Conservation (phyloP, 2,329 filamentous ascomycete species). For the Sarocladium strictum region DNA sequence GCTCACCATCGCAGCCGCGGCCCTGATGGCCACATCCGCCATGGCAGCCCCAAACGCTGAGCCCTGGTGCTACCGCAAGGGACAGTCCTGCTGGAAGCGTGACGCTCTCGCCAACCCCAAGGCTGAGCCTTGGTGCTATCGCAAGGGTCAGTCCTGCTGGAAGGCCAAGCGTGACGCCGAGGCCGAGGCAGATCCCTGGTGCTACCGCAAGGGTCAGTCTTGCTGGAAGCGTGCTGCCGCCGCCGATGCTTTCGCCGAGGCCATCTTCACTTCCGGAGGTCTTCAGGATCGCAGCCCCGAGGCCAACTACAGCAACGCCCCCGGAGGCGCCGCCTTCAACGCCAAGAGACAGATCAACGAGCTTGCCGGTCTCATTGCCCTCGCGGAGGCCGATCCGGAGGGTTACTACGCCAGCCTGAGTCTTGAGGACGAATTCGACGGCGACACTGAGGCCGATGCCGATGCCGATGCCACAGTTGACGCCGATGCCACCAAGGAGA, state of each 20-base stretch:
- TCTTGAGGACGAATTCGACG: slow-evolving; percentile 20
- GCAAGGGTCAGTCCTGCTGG: slow-evolving; percentile 19
- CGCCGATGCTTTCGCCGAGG: slow-evolving; percentile 25
- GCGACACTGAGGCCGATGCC: slow-evolving; percentile 20
- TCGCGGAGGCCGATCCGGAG: slow-evolving; percentile 21
- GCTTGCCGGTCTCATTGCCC: slow-evolving; percentile 30
- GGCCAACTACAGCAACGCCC: slow-evolving; percentile 25
- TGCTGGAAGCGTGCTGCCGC: slow-evolving; percentile 39
- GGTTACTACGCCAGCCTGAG: slow-evolving; percentile 27
- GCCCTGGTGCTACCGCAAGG: slow-evolving; percentile 17
- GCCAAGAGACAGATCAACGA: slow-evolving; percentile 32
- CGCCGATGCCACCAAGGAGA: slow-evolving; percentile 11
- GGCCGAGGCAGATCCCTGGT: slow-evolving; percentile 14
- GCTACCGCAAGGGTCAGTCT: slow-evolving; percentile 8
- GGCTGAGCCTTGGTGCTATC: slow-evolving; percentile 15
- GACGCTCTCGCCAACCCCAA: slow-evolving; percentile 19
- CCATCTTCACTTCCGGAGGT: slow-evolving; percentile 19
- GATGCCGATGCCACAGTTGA: no score
- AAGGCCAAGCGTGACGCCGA: slow-evolving; percentile 20
- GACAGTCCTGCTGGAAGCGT: slow-evolving; percentile 27
- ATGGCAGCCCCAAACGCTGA: slow-evolving; percentile 11
- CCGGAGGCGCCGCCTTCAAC: slow-evolving; percentile 29
- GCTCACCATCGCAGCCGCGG: slow-evolving; percentile 11
- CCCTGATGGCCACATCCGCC: slow-evolving; percentile 10
- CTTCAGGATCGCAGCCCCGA: slow-evolving; percentile 21